Evolutionary conservation across 2,329 filamentous ascomycete species (phyloP).

Genomic region (Teratosphaeria viscida): DNA sequence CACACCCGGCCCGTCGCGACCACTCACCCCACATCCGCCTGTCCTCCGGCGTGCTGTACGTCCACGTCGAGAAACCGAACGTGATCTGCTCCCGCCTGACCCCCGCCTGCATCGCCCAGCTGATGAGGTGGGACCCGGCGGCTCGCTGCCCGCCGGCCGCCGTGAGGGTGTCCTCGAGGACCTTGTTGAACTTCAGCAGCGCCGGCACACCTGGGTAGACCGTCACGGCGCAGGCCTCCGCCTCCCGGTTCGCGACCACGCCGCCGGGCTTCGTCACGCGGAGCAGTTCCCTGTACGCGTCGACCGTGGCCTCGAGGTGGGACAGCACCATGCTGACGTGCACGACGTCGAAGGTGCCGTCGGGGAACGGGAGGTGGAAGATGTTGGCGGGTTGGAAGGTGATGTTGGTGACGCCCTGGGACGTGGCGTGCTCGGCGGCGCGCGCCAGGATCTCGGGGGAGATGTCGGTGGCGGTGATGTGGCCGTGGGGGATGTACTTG

Average conservation of each 20-base stretch:
- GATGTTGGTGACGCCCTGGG: slow-evolving; percentile 29
- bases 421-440: slow-evolving; percentile 28
- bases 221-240: slow-evolving; percentile 27
- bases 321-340: slow-evolving; percentile 49
- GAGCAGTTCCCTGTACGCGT: slow-evolving; percentile 44
- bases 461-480: slow-evolving; percentile 37
- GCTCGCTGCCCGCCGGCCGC: slow-evolving; percentile 15
- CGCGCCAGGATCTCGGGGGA: slow-evolving; percentile 33
- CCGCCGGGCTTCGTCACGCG: slow-evolving; percentile 44
- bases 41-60: slow-evolving; percentile 29
- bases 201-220: slow-evolving; percentile 21
- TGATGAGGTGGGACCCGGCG: slow-evolving; percentile 20
- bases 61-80: slow-evolving; percentile 32
- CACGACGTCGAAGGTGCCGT: slow-evolving; percentile 49
- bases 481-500: slow-evolving; percentile 32
- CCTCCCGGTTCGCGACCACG: slow-evolving; percentile 40
- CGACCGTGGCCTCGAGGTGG: slow-evolving; percentile 43
- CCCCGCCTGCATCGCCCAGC: slow-evolving; percentile 29
- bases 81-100: slow-evolving; percentile 29
- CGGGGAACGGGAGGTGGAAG: slow-evolving; percentile 29
- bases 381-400: slow-evolving; percentile 27
- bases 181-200: slow-evolving; percentile 20
- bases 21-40: slow-evolving; percentile 29
- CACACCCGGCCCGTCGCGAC: neutral
- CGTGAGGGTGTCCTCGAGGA: slow-evolving; percentile 25